phyloP scores from a whole-genome alignment of 371 early-diverging fungal genomes.

The Mortierella sp. region DNA sequence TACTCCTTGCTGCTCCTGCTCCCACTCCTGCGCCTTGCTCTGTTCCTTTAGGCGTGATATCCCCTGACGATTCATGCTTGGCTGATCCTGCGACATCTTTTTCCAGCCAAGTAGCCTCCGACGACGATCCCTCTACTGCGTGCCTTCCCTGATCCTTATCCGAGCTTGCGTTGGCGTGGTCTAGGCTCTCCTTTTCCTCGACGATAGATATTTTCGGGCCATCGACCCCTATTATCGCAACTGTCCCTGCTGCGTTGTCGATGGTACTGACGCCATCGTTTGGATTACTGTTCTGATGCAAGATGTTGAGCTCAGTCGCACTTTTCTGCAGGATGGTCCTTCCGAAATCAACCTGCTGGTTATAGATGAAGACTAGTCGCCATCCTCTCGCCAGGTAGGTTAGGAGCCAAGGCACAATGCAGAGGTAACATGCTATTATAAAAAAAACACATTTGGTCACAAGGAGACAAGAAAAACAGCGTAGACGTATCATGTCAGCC shows the following conservation, averaged over 20 bases:
- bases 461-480: not conserved
- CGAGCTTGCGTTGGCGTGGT: not conserved
- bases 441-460: not conserved
- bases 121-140: conserved; percentile 17
- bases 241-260: conserved; percentile 15
- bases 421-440: conserved; percentile 44
- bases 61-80: not conserved
- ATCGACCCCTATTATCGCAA: not conserved
- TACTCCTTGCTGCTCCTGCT: not conserved
- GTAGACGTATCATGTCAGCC: conserved; percentile 11
- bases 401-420: conserved; percentile 52
- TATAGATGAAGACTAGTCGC: conserved; percentile 52
- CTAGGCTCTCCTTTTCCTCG: conserved; percentile 5
- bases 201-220: not conserved
- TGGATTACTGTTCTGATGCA: conserved; percentile 6
- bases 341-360: conserved; percentile 48
- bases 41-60: not conserved
- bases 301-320: conserved; percentile 6
- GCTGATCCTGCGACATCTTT: not conserved
- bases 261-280: not conserved
- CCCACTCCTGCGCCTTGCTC: not conserved
- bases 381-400: conserved; percentile 55
- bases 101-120: not conserved
- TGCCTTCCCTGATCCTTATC: not conserved
- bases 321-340: conserved; percentile 26